Conservation (phyloP, 345 rosid genomes). For the Laguncularia racemosa region DNA sequence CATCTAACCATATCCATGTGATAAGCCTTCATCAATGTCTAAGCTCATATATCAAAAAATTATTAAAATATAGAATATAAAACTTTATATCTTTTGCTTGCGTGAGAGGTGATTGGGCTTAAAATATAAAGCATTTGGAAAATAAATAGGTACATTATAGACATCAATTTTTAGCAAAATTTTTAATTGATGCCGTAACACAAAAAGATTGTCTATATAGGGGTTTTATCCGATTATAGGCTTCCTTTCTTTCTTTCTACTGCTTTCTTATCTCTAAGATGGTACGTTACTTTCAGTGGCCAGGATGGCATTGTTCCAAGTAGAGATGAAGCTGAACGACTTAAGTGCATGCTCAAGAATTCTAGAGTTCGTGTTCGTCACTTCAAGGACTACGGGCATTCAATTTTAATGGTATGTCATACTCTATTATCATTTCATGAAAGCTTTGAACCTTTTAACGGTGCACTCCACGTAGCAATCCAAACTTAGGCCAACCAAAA, state of each 20-base stretch:
- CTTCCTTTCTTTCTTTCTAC: background rate
- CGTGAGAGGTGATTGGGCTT: no score
- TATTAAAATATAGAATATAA: no score
- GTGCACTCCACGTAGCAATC: background rate
- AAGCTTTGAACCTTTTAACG: background rate
- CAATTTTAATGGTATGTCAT: conserved; percentile 59
- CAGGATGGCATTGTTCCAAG: conserved; percentile 77
- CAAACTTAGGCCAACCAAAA: background rate
- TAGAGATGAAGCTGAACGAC: conserved; percentile 57
- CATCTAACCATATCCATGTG: no score
- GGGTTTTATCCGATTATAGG: no score
- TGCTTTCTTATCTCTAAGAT: background rate
- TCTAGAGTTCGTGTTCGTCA: conserved; percentile 38
- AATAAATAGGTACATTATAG: no score
- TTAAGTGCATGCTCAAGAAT: conserved; percentile 36
- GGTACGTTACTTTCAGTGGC: conserved; percentile 42
- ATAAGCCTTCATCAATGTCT: no score
- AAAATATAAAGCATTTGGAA: no score
- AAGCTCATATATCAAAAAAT: no score
- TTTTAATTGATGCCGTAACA: no score
- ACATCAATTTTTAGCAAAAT: no score
- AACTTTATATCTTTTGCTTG: no score
- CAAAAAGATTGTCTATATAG: no score
- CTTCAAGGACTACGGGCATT: conserved; percentile 76
- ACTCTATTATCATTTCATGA: background rate